Evolutionary conservation across 345 rosid genomes (phyloP).

Genomic region (Salix purpurea): DNA sequence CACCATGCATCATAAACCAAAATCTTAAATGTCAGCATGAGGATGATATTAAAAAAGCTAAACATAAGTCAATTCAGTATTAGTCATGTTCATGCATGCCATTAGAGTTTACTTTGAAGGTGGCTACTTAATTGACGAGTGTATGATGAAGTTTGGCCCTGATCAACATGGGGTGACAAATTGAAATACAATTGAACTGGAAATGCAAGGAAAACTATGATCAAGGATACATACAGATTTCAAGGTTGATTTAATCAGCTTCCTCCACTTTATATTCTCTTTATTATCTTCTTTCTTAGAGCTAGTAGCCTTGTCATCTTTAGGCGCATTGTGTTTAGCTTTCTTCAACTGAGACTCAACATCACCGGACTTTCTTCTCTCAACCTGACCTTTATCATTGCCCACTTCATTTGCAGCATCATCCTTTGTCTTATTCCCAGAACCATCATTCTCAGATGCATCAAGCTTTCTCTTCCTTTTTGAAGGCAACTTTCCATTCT

Average conservation of each 20-base stretch:
- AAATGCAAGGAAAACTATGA: background rate
- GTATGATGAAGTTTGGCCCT: background rate
- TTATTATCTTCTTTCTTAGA: slow-evolving; percentile 26
- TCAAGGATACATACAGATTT: slow-evolving; percentile 46
- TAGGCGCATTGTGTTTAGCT: slow-evolving; percentile 19
- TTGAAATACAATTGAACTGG: background rate
- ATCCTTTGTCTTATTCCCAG: slow-evolving; percentile 5
- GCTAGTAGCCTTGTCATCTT: slow-evolving; percentile 18
- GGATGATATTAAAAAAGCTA: background rate
- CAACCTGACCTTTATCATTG: slow-evolving; percentile 39
- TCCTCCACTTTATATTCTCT: slow-evolving; percentile 76
- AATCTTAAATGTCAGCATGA: background rate
- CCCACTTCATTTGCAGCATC: slow-evolving; percentile 18
- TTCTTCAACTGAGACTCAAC: slow-evolving; percentile 34
- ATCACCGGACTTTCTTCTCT: slow-evolving; percentile 17
- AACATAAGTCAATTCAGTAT: background rate
- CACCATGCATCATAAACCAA: slow-evolving; percentile 7
- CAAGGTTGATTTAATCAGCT: slow-evolving; percentile 59
- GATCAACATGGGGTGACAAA: background rate
- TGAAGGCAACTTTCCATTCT: slow-evolving; percentile 30
- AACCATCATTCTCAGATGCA: slow-evolving; percentile 17
- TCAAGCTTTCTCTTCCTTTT: slow-evolving; percentile 60
- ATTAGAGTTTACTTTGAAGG: no score
- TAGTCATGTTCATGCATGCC: background rate
- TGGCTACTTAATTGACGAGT: background rate